Evolutionary conservation across 2,329 filamentous ascomycete species (phyloP), one percentile per base, ranked within the genome.

Genomic region (Penicillium corylophilum): DNA sequence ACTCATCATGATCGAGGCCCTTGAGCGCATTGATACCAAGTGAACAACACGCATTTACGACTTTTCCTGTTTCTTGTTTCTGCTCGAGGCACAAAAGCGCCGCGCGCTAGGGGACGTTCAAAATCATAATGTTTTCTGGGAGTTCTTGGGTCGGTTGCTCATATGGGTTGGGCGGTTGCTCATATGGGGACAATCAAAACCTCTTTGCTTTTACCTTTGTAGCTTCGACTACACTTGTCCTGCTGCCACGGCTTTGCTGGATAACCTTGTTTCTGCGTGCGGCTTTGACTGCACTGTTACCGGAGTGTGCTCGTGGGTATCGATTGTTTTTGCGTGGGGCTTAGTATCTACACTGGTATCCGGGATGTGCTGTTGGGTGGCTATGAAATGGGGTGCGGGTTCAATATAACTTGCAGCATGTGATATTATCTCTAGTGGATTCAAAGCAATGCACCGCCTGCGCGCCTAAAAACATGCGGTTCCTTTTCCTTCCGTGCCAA

Each of bases 1-100:
- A 2, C 92, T 99, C 23, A 92, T 99, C 50, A 96, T 99, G 93
- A 83, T 99, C 50, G 95, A 99, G 76, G 73, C 73, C 35, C 62
- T 75, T 15, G 73, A 75, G 56, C 72, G 73, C 52, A 75, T 75
- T 57, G 66, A 64, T 57, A 72, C 74, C 46, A 72, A 74, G 68
- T 74, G 68, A 70, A 60, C 39, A 35, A 48, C 44, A 42, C n/a
- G 12, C 39, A 52, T 60, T 48, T 42, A 56, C 48, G 46, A 56
- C 33, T 50, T 48, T 55, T 55, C 52, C 50, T 54, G 35, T 38
- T 38, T 38, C 35, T 38, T 54, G 35, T 38, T 38, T 38, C 35
- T 38, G 16, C 12, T 51, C 48, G 46, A 40, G 33, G 48, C 44
- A 48, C 33, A 54, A 55, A 53, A 44, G 51, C 39, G 43, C 40